These are phyloP conservation scores for Secale cereale DNA, from an alignment of 176 grass and related monocot species.

Conservation along the genomic window DNA sequence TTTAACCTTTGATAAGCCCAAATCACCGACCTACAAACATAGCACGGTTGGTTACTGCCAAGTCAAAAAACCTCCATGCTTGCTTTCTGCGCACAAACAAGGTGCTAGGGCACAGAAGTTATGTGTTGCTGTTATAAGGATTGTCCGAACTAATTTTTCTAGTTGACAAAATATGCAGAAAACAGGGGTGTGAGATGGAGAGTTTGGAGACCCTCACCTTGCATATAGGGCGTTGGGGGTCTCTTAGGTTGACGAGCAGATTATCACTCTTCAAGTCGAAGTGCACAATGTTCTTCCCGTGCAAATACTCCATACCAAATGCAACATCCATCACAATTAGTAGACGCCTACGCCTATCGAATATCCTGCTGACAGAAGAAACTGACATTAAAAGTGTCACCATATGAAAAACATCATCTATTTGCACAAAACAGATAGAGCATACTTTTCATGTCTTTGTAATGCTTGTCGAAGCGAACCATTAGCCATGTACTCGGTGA, in stretches of 20 bases:
- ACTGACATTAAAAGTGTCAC: constrained; percentile 14
- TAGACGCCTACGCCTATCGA: constrained; percentile 69
- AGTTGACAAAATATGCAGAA: background rate
- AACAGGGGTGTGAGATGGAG: background rate
- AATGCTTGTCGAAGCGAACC: constrained; percentile 94
- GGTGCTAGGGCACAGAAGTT: background rate
- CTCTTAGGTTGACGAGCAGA: constrained; percentile 94
- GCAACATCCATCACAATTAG: constrained; percentile 98
- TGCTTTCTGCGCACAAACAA: background rate
- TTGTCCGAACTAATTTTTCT: background rate
- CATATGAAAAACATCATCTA: constrained; percentile 11
- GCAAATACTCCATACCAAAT: constrained; percentile 99
- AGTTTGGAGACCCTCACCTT: constrained; percentile 50
- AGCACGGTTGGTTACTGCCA: background rate
- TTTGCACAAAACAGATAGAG: constrained; percentile 14
- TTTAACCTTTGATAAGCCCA: constrained; percentile 96
- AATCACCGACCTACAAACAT: constrained; percentile 84
- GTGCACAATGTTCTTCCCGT: constrained; percentile 96
- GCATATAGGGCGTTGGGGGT: constrained; percentile 95
- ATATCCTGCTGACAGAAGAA: constrained; percentile 65
- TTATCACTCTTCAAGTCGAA: constrained; percentile 99
- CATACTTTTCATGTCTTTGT: constrained; percentile 91
- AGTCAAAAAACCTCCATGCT: background rate
- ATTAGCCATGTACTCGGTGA: constrained; percentile 98
- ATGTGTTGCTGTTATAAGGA: background rate